phyloP scores from a whole-genome alignment of 306 rosid species.

The Macrotyloma uniflorum region DNA sequence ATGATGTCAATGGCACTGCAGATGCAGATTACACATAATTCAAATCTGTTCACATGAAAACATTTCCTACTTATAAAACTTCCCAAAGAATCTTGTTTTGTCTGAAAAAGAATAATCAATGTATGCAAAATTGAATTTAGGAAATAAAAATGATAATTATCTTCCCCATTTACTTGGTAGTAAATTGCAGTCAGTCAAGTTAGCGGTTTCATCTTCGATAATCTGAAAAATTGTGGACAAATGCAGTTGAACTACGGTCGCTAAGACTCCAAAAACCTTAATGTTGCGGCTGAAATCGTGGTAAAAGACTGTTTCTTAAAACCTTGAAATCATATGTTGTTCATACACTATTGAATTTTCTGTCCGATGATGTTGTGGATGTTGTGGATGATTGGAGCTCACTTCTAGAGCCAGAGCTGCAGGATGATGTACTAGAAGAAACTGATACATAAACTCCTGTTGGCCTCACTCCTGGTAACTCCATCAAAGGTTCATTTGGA shows the following conservation, averaged over 20 bases:
- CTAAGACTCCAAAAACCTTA: too few species aligned
- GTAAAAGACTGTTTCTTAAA: too few species aligned
- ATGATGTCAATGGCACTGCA: not conserved
- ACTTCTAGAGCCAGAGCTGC: slow-evolving; percentile 34
- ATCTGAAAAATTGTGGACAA: too few species aligned
- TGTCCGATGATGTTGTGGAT: slow-evolving; percentile 18
- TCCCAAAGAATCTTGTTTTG: not conserved
- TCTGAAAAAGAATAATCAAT: not conserved
- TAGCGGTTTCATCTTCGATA: too few species aligned
- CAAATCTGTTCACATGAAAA: not conserved
- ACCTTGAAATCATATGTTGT: too few species aligned
- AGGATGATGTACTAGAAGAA: slow-evolving; percentile 45
- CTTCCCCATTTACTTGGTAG: not conserved
- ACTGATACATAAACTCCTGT: slow-evolving; percentile 47
- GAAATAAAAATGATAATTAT: not conserved
- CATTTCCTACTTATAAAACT: not conserved
- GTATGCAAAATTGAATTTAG: not conserved
- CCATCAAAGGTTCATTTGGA: slow-evolving; percentile 51
- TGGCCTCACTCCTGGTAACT: slow-evolving; percentile 46
- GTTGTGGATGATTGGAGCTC: slow-evolving; percentile 16
- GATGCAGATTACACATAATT: not conserved
- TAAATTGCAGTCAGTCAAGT: too few species aligned
- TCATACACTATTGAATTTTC: not conserved
- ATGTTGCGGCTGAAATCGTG: too few species aligned
- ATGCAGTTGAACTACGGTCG: too few species aligned